Base-by-base conservation (phyloP, 2,329 filamentous ascomycete genomes). In the Pezicula radicicola region DNA sequence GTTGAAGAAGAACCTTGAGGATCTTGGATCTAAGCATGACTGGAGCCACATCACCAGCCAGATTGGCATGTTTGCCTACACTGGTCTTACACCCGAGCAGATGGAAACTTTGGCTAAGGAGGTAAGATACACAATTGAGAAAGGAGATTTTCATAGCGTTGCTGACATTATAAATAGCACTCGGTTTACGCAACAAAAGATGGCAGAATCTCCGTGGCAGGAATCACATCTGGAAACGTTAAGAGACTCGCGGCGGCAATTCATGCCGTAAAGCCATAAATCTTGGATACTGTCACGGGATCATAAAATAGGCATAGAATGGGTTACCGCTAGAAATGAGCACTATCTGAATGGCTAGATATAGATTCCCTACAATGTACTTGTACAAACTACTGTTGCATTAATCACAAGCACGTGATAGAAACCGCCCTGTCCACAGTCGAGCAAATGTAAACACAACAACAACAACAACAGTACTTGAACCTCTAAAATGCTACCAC, bases 61-160 rank as follows among this genome's bases (percentile, higher is more conserved):
- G 83, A 99, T 99, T 67, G 94, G 94, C 77, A 99, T 99, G 94
- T 99, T 99, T 69, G 93, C 94, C 64, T 99, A 96, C 82, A 99
- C 94, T 48, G 94, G 94, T 56, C 78, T 99, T 66, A 93, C 80
- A 64, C 78, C 92, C 50, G 87, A 93, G 75, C 89, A 97, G 78
- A 97, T 97, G 90, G 88, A 93, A 51, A 78, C 77, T 66, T 80
- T 99, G 57, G 90, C 92, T 62, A 91, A 95, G 79, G 90, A 97
- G 79, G 80, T 82, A 66, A 68, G 76, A 33, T 33, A 7, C 10
- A 10, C 30, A 33, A 10, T 33, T 13, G 9, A 33, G 12, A 33
- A 33, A 33, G 8, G 5, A 33, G 30, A 33, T 10, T 33, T 3
- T 10, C 49, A 46, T 55, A 45, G 6, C 10, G 19, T 19, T 35